A percentile compares a stretch with the other conserved stretches of the same genome.
These are phyloP conservation scores for Dioscorea dumetorum DNA, from an alignment of 106 monocot genomes.

Conservation along the genomic window DNA sequence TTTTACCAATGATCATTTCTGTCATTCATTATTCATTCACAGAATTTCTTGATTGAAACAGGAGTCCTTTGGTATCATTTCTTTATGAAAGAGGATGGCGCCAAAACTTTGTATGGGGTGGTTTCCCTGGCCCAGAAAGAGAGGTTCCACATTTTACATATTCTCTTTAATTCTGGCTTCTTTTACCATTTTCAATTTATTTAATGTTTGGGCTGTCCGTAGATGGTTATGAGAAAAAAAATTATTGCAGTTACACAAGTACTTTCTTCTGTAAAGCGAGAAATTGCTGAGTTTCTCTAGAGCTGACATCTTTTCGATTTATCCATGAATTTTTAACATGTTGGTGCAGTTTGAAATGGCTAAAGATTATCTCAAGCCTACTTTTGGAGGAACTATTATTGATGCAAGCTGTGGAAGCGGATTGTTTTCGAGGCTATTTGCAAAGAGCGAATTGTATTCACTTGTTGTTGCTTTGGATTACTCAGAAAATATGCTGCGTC, in stretches of 20 bases:
- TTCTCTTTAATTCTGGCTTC: too few species aligned
- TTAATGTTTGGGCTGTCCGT: too few species aligned
- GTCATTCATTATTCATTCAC: constrained; percentile 7
- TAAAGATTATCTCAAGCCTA: constrained; percentile 58
- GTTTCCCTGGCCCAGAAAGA: constrained; percentile 81
- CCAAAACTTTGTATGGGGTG: constrained; percentile 71
- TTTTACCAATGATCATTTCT: not conserved
- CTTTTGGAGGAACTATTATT: constrained; percentile 73
- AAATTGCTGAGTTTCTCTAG: too few species aligned
- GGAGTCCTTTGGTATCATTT: constrained; percentile 79
- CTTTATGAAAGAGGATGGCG: constrained; percentile 99
- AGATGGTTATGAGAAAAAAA: too few species aligned
- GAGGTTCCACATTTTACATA: constrained; percentile 46
- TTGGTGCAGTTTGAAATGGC: constrained; percentile 93
- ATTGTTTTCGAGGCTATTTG: constrained; percentile 85
- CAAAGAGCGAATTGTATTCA: constrained; percentile 64
- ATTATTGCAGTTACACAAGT: too few species aligned
- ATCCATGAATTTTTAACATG: not conserved
- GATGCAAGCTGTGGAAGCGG: constrained; percentile 99
- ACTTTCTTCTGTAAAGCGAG: too few species aligned
- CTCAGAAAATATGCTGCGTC: constrained; percentile 90
- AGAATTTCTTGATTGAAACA: constrained; percentile 31
- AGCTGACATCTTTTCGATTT: not conserved
- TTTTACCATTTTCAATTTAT: too few species aligned
- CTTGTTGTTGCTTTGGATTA: constrained; percentile 85